phyloP scores from a whole-genome alignment of 2,329 filamentous ascomycete species.

The Juglanconis sp. region DNA sequence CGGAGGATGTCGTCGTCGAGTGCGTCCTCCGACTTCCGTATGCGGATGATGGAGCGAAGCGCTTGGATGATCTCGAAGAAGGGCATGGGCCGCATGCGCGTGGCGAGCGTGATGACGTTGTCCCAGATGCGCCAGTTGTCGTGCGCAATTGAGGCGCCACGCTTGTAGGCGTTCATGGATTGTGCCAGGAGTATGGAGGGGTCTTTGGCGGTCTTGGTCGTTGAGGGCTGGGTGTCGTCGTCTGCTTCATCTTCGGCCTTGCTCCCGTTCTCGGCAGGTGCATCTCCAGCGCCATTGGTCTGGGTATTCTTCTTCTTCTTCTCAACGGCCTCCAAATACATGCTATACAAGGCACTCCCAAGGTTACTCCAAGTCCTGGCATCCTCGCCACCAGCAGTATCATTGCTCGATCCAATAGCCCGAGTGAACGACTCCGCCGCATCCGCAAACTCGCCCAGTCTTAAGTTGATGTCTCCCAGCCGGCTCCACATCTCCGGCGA shows the following conservation, averaged over 20 bases:
- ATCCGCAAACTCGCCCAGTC: conserved; percentile 71
- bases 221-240: conserved; percentile 18
- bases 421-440: conserved; percentile 82
- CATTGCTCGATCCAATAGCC: conserved; percentile 63
- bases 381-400: conserved; percentile 74
- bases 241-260: conserved; percentile 28
- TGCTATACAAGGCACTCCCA: conserved; percentile 74
- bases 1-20: conserved; percentile 72
- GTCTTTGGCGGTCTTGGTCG: conserved; percentile 32
- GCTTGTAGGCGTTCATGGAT: conserved; percentile 80
- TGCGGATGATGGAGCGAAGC: conserved; percentile 69
- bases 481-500: conserved; percentile 86
- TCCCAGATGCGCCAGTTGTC: conserved; percentile 95
- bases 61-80: conserved; percentile 74
- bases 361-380: conserved; percentile 95
- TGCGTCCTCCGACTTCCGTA: conserved; percentile 74
- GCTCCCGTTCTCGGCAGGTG: conserved; percentile 19
- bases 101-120: conserved; percentile 85
- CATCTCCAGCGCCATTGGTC: conserved; percentile 12
- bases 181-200: conserved; percentile 65
- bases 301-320: conserved; percentile 30
- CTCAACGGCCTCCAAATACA: conserved; percentile 55
- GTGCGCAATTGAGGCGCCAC: conserved; percentile 77
- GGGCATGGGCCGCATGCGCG: conserved; percentile 71
- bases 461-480: conserved; percentile 81